Evolutionary conservation across 2,329 filamentous ascomycete species (phyloP), one percentile per base, ranked within the genome.

Genomic region (Chaetomium strumarium): DNA sequence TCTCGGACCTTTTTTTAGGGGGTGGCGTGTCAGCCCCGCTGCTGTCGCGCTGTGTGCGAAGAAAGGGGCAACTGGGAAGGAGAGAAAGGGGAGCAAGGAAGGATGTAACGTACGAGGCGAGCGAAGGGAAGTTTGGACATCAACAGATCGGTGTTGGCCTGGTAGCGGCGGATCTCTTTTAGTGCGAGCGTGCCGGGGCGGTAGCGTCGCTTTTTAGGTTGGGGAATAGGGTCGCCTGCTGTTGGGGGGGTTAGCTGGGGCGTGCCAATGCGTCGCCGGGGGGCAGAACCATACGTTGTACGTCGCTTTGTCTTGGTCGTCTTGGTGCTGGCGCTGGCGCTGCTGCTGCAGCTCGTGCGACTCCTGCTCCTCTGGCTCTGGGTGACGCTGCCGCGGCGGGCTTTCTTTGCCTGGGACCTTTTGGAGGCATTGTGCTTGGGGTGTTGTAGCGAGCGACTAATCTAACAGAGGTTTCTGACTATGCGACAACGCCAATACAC

Each of bases 81-180:
- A 14, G 11, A 8, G 11, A 8, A 16, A 20, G 12, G 16, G 31
- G 11, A 46, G 24, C 10, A 20, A 43, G 33, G 11, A 17, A 53
- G 24, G 24, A 7, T 4, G 24, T 4, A 4, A 30, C 36, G 16
- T 65, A 85, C 88, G 54, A 93, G 76, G 67, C 88, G 82, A 61
- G 88, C 80, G 71, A 93, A 92, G 13, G 88, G 88, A 9, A 91
- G 76, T 70, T 90, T 91, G 61, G 79, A 78, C 60, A 97, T 79
- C 46, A 97, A 75, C 30, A 97, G 81, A 64, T 97, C 91, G 55
- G 90, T 95, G 57, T 83, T 88, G 70, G 85, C 87, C 73, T 97
- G 93, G 70, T 95, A 95, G 64, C 82, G 83, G 68, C 91, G 80
- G 69, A 97, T 97, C 74, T 97, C 92, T 71, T 87, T 86, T 51